Base-by-base conservation (phyloP, 768 basidiomycete species). In the Boletus rufocinnamomeus region DNA sequence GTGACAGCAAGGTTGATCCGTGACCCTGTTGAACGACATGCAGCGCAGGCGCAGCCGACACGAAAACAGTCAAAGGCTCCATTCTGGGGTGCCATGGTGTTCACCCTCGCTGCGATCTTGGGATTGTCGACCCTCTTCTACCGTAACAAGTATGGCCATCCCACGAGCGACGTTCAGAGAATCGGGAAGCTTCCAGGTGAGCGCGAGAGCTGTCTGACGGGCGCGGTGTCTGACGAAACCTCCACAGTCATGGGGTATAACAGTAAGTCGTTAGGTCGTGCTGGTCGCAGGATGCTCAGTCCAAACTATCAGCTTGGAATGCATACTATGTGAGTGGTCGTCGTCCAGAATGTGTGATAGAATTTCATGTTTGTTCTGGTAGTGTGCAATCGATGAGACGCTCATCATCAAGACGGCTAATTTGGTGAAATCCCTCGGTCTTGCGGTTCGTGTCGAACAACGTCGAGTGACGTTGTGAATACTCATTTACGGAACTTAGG, bases 371-470 rank as follows among this genome's bases (percentile, higher is more conserved):
- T 19, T 27, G 38, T 48, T 21, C 37, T 41, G 45, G 11, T 62
- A 86, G 84, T 87, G 86, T 66, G 75, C 80, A 61, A 85, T 87
- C 61, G 74, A 84, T 57, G 84, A 86, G 66, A 70, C 66, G 1
- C 73, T 83, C 21, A 76, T 86, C 21, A 60, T 85, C 13, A 69
- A 80, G 58, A 82, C 80, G 0, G 80, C 85, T 2, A 58, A 73
- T 1, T 69, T 81, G 46, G 77, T 86, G 73, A 81, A 80, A 68
- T 72, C 74, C 1, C 78, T 82, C 21, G 84, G 84, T 6, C 76
- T 87, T 19, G 62, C 72, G 62, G 84, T 82, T 54, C 23, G 72
- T 62, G 13, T 55, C 55, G n/a, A 17, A 46, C n/a, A n/a, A n/a
- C 9, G 47, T 37, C 34, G 17, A 13, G 30, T 41, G 27, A 30